These are phyloP conservation scores for Lentinula boryana DNA, from an alignment of 768 basidiomycete species.

Conservation along the genomic window DNA sequence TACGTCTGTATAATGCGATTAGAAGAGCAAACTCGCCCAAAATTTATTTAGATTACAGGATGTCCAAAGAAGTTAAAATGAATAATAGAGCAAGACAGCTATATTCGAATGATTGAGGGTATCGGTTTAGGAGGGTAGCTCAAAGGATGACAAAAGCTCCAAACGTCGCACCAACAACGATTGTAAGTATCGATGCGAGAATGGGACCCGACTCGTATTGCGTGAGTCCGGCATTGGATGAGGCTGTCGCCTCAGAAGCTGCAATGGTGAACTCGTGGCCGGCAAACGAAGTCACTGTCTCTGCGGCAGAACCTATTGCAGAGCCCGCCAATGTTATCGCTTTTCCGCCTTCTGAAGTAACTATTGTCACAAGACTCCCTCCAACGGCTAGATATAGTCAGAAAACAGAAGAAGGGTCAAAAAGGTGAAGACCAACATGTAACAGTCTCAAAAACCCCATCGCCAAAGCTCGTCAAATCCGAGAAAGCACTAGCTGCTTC, in stretches of 20 bases:
- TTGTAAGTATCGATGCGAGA: slow-evolving; percentile 19
- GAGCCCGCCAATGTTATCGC: slow-evolving; percentile 53
- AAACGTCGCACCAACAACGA: slow-evolving; percentile 31
- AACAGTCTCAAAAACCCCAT: slow-evolving; percentile 28
- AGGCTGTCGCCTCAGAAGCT: slow-evolving; percentile 22
- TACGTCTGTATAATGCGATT: no score
- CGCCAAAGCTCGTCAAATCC: slow-evolving; percentile 18
- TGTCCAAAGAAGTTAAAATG: no score
- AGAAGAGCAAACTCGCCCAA: no score
- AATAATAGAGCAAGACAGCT: no score
- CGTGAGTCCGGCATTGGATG: neutral
- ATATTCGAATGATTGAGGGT: neutral
- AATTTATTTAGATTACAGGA: no score
- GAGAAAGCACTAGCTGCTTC: slow-evolving; percentile 11
- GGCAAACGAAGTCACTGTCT: slow-evolving; percentile 41
- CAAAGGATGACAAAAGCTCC: slow-evolving; percentile 22
- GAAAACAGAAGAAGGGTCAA: slow-evolving; percentile 3
- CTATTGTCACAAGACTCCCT: slow-evolving; percentile 45
- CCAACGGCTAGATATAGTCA: slow-evolving; percentile 36
- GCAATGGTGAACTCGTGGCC: slow-evolving; percentile 50
- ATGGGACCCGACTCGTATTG: neutral
- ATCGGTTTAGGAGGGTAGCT: neutral
- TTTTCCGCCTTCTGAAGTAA: slow-evolving; percentile 53
- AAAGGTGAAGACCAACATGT: slow-evolving; percentile 28
- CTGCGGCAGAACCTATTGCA: slow-evolving; percentile 35